Conservation (phyloP, 2,329 filamentous ascomycete species). For the Diaporthe sp. region DNA sequence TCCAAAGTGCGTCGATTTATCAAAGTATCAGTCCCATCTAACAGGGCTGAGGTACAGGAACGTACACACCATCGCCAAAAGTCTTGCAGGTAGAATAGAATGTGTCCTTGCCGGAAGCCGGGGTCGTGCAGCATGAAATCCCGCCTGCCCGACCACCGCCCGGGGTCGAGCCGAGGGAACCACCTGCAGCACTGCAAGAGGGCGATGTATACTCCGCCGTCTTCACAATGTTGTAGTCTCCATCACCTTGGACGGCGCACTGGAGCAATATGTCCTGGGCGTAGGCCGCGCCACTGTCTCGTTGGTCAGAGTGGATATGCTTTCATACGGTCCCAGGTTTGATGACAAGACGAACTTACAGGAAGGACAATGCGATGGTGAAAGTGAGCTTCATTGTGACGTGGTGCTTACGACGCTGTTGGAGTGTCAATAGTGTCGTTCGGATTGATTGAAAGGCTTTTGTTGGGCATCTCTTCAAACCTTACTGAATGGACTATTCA, state of each 20-base stretch:
- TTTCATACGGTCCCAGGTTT: accelerated
- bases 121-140: neutral
- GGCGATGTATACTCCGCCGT: neutral
- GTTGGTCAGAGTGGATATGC: neutral
- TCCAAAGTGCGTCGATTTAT: too few relatives aligned
- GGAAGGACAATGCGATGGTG: neutral
- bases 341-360: neutral
- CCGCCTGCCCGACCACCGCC: neutral
- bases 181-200: neutral
- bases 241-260: neutral
- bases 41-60: neutral
- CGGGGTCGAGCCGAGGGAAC: neutral
- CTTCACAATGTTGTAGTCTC: neutral
- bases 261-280: neutral
- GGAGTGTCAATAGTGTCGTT: neutral
- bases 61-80: neutral
- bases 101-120: neutral
- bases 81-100: neutral
- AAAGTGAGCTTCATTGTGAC: neutral
- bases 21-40: too few relatives aligned
- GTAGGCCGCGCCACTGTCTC: neutral
- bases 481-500: neutral
- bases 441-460: too few relatives aligned
- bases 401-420: neutral
- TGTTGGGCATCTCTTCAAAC: too few relatives aligned